Conservation (phyloP, 2,329 filamentous ascomycete species). For the Epichloe scottii region DNA sequence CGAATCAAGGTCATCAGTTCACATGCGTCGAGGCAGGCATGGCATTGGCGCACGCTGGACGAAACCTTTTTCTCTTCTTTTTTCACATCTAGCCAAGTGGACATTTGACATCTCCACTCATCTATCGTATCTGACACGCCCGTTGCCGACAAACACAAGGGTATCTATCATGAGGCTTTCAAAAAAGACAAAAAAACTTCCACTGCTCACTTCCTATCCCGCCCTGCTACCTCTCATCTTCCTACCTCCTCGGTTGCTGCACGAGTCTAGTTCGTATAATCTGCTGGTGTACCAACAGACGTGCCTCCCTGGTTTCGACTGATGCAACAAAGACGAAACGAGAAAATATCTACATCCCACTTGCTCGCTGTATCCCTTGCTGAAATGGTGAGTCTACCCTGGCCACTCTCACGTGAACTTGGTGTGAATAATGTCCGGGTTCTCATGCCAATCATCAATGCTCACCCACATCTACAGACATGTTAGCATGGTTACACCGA, state of each 20-base stretch:
- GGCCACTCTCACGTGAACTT: constrained; percentile 64
- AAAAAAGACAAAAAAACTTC: constrained; percentile 3
- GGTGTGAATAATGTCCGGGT: constrained; percentile 96
- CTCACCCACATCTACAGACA: constrained; percentile 88
- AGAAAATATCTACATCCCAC: too few relatives aligned
- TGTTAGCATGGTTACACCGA: constrained; percentile 8
- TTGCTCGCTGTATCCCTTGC: too few relatives aligned
- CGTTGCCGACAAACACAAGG: constrained; percentile 15
- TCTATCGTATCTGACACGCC: neutral
- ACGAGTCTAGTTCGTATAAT: too few relatives aligned
- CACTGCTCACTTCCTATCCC: constrained; percentile 1
- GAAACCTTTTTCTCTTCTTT: too few relatives aligned
- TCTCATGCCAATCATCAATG: constrained; percentile 99
- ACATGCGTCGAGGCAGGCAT: too few relatives aligned
- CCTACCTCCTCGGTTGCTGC: too few relatives aligned
- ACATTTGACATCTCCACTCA: neutral
- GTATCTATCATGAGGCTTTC: constrained; percentile 28
- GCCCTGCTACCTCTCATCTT: neutral
- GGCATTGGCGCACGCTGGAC: too few relatives aligned
- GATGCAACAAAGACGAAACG: too few relatives aligned
- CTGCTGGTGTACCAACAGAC: too few relatives aligned
- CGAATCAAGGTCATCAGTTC: too few relatives aligned
- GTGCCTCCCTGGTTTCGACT: too few relatives aligned
- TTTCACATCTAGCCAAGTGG: neutral
- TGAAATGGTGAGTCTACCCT: neutral